These are phyloP conservation scores for Neoboletus magnificus DNA, from an alignment of 768 basidiomycete genomes.

Conservation along the genomic window DNA sequence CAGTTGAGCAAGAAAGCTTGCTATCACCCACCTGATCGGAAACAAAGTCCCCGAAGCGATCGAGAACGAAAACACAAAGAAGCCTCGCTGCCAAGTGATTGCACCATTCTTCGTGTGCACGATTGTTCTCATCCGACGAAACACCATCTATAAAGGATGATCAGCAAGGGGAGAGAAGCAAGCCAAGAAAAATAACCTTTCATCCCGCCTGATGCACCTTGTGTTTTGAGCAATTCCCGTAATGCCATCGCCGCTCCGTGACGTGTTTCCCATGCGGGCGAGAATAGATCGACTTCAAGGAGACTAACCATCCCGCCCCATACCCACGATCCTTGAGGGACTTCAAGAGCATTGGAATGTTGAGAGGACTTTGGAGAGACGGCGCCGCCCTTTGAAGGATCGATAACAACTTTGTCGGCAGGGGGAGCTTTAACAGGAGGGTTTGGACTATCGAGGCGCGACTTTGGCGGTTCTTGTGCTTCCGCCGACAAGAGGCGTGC, in stretches of 20 bases:
- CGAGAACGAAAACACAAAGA: constrained; percentile 86
- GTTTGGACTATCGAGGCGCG: constrained; percentile 58
- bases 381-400: constrained; percentile 82
- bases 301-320: constrained; percentile 83
- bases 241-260: constrained; percentile 93
- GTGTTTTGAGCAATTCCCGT: constrained; percentile 80
- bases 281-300: constrained; percentile 80
- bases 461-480: constrained; percentile 45
- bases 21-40: constrained; percentile 67
- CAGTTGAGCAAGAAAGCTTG: neutral
- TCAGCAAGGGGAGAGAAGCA: neutral
- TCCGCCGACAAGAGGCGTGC: constrained; percentile 72
- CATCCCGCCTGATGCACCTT: constrained; percentile 83
- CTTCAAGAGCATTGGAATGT: constrained; percentile 74
- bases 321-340: constrained; percentile 72
- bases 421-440: constrained; percentile 37
- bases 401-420: constrained; percentile 67
- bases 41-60: constrained; percentile 98
- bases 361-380: constrained; percentile 76
- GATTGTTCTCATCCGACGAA: constrained; percentile 54
- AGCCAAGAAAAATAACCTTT: constrained; percentile 43
- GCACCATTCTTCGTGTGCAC: constrained; percentile 81
- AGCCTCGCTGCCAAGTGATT: constrained; percentile 84
- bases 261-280: constrained; percentile 86
- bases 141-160: constrained; percentile 43